Base-by-base conservation (phyloP, 1,284 basidiomycete species). In the Puccinia hordei region DNA sequence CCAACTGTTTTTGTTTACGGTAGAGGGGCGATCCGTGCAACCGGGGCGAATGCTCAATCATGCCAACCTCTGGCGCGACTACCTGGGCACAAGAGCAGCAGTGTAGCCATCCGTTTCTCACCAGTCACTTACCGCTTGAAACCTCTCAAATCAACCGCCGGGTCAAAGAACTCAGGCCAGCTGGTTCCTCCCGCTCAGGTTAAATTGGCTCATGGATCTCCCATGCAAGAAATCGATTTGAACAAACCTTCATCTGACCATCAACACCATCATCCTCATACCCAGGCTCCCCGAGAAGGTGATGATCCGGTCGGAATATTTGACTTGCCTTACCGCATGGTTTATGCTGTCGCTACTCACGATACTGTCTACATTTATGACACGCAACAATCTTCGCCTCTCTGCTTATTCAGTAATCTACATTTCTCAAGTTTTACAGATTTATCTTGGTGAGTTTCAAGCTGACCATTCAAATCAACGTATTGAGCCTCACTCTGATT, bases 341-440 rank as follows among this genome's bases (percentile, higher is more conserved):
- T 98, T 59, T 99, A 93, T 85, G 95, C 97, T 0, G 93, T 99
- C 12, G 93, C 95, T 61, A 98, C 96, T 33, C 97, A 95, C 90
- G 96, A 99, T 85, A 92, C 93, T 0, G 91, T 99, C 30, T 90
- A 93, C 77, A 92, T 99, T 80, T 96, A 99, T 86, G 96, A 99
- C 86, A 98, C 96, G 3, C 96, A 99, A 86, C 96, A 99, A 87
- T 89, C 93, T 0, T 90, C 92, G 0, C 97, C 96, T 0, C 90
- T 98, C 61, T 95, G 94, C 85, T 88, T 98, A 84, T 90, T 99
- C 84, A 93, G 92, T 75, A 98, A 97, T 85, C 87, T 99, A 83
- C 96, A 99, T 87, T 99, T 98, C 85, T 94, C 97, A 81, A 93
- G 95, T 83, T 98, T 98, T 85, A 99, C 97, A 0, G 96, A 99